Conservation (phyloP, 805 yeast species). For the Monosporozyma unispora region DNA sequence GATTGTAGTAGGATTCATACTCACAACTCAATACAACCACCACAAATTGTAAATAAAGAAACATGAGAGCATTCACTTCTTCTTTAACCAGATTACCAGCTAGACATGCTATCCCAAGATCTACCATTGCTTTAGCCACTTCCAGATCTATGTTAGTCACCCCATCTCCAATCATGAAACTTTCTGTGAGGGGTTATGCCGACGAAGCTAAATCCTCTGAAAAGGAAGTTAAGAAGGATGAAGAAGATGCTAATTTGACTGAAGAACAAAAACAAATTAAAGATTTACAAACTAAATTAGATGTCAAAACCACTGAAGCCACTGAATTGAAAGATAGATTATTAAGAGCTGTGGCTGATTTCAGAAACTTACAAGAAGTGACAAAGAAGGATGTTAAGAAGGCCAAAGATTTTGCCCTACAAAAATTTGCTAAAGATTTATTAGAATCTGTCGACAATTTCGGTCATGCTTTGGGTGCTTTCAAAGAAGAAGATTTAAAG, state of each 20-base stretch:
- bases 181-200: constrained; percentile 20
- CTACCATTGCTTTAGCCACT: not conserved
- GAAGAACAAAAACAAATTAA: constrained; percentile 25
- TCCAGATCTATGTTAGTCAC: not conserved
- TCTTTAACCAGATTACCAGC: not conserved
- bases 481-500: constrained; percentile 51
- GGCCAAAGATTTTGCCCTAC: constrained; percentile 83
- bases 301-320: constrained; percentile 57
- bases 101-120: constrained; percentile 1
- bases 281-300: constrained; percentile 44
- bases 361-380: constrained; percentile 84
- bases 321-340: constrained; percentile 79
- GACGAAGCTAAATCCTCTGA: constrained; percentile 15
- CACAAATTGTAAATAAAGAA: not conserved
- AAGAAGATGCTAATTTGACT: constrained; percentile 13
- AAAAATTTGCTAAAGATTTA: constrained; percentile 83
- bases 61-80: constrained; percentile 6
- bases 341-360: constrained; percentile 80
- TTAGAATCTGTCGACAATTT: constrained; percentile 86
- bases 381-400: constrained; percentile 80
- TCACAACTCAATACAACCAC: not conserved
- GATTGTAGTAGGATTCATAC: not conserved
- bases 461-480: constrained; percentile 72
- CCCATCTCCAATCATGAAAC: not conserved
- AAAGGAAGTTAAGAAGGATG: constrained; percentile 12